Evolutionary conservation across 371 early-diverging fungal genomes (phyloP).

Genomic region (Syncephalastrum sp.): DNA sequence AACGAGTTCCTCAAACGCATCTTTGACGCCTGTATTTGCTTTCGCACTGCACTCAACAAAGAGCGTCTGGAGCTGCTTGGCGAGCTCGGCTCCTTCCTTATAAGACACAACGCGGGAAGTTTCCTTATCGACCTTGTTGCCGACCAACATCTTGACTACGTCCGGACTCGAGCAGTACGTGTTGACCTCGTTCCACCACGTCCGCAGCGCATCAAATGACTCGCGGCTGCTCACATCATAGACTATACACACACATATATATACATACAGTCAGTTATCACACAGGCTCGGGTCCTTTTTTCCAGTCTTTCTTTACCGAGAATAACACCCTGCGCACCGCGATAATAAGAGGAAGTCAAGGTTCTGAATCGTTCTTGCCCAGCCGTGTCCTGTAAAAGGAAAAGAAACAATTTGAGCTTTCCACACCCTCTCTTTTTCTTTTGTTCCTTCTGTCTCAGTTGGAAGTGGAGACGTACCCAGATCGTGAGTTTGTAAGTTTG

Average conservation of each 20-base stretch:
- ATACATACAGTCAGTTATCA: neutral
- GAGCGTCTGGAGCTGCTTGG: constrained; percentile 79
- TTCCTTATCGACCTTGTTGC: constrained; percentile 96
- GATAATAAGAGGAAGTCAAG: constrained; percentile 97
- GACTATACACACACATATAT: constrained; percentile 48
- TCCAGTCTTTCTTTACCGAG: constrained; percentile 48
- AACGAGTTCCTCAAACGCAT: constrained; percentile 89
- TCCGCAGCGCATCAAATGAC: constrained; percentile 87
- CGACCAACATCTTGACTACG: constrained; percentile 95
- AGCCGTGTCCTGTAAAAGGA: constrained; percentile 93
- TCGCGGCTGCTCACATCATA: constrained; percentile 95
- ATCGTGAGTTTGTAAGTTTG: constrained; percentile 97
- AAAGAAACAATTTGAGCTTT: no score
- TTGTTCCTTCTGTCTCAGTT: no score
- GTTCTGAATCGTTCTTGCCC: constrained; percentile 99
- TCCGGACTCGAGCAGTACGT: constrained; percentile 83
- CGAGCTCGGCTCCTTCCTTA: constrained; percentile 91
- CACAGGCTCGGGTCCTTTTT: no score
- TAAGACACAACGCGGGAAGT: constrained; percentile 76
- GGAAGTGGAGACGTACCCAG: constrained; percentile 62
- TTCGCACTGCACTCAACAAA: constrained; percentile 97
- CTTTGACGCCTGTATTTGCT: constrained; percentile 82
- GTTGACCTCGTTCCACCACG: constrained; percentile 93
- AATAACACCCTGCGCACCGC: constrained; percentile 98
- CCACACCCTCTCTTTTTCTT: no score